phyloP scores from a whole-genome alignment of 495 filamentous ascomycete genomes.

The Cairneyella variabilis region DNA sequence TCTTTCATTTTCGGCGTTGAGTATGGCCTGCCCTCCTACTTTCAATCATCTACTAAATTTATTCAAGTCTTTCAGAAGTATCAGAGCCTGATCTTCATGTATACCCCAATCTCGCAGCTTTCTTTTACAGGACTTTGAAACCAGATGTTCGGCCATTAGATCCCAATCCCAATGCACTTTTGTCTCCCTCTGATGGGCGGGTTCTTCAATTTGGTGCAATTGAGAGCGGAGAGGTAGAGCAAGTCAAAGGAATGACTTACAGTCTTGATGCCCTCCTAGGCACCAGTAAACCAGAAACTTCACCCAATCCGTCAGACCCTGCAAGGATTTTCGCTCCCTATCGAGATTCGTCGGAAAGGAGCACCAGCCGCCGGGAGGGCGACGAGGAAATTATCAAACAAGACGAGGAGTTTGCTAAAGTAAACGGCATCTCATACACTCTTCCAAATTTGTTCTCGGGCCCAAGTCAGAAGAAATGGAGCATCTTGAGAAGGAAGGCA shows the following conservation, averaged over 20 bases:
- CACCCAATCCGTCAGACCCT: conserved; percentile 15
- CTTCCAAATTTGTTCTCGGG: conserved; percentile 86
- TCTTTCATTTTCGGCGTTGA: conserved; percentile 91
- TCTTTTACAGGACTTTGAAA: conserved; percentile 95
- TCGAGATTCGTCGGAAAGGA: conserved; percentile 8
- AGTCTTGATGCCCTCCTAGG: conserved; percentile 90
- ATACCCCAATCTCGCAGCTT: conserved; percentile 90
- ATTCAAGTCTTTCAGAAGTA: conserved; percentile 70
- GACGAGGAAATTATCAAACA: conserved; percentile 65
- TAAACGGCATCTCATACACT: conserved; percentile 97
- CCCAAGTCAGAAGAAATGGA: conserved; percentile 29
- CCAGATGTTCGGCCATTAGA: conserved; percentile 87
- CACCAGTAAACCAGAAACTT: conserved; percentile 41
- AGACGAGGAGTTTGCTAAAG: conserved; percentile 87
- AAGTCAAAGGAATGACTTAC: conserved; percentile 98
- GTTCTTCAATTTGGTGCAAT: conserved; percentile 91
- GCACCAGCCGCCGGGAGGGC: conserved; percentile 15
- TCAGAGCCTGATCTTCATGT: conserved; percentile 80
- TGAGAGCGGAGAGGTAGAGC: conserved; percentile 90
- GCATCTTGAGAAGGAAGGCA: conserved; percentile 25
- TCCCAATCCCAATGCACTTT: conserved; percentile 67
- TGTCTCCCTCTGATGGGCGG: conserved; percentile 86
- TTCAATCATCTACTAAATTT: neutral
- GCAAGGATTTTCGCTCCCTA: conserved; percentile 14
- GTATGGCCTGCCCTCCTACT: conserved; percentile 32